Conservation (phyloP, 257 asterid genomes). For the Salvia rosmarinus region DNA sequence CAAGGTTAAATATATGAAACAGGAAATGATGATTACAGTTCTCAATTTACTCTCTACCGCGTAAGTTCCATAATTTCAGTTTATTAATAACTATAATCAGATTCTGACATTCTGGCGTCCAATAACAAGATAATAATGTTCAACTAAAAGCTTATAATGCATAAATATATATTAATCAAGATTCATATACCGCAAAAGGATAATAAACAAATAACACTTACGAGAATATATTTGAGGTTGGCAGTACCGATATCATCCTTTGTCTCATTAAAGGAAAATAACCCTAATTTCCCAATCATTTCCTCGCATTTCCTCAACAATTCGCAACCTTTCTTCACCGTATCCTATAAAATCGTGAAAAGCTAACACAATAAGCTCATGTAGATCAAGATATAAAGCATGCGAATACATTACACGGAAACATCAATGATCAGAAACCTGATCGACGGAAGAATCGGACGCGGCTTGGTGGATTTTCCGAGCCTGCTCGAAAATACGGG, state of each 20-base stretch:
- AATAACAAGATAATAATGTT: not conserved
- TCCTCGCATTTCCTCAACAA: slow-evolving; percentile 75
- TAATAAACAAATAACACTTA: slow-evolving; percentile 40
- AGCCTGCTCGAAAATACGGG: slow-evolving; percentile 57
- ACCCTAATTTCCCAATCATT: slow-evolving; percentile 78
- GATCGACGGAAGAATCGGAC: slow-evolving; percentile 58
- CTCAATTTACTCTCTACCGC: not conserved
- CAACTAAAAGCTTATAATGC: not conserved
- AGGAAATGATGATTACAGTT: not conserved
- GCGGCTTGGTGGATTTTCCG: slow-evolving; percentile 59
- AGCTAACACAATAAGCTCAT: not conserved
- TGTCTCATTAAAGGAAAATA: slow-evolving; percentile 84
- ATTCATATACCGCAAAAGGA: not conserved
- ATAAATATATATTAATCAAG: not conserved
- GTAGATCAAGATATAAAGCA: not conserved
- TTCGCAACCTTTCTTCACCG: slow-evolving; percentile 71
- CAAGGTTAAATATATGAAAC: not conserved
- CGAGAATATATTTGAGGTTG: slow-evolving; percentile 85
- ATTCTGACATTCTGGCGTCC: not conserved
- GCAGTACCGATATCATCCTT: slow-evolving; percentile 89
- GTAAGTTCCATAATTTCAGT: slow-evolving; percentile 4
- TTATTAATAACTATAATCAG: not conserved
- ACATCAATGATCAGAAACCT: slow-evolving; percentile 36
- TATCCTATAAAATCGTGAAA: slow-evolving; percentile 49
- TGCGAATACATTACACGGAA: not conserved